Conservation (phyloP, 2,329 filamentous ascomycete species). For the Fusarium sp. region DNA sequence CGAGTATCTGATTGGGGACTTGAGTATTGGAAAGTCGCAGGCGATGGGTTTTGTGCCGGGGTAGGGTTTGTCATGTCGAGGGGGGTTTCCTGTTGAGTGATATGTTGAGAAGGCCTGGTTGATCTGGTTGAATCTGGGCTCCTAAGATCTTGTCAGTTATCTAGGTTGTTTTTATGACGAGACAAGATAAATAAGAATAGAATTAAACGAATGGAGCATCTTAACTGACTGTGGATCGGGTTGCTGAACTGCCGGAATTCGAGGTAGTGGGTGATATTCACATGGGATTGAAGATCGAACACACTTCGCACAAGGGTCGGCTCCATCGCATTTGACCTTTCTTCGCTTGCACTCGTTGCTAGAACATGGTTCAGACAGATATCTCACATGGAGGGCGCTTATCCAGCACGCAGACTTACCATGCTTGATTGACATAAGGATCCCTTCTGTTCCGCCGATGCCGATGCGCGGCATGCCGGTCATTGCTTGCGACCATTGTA, state of each 20-base stretch:
- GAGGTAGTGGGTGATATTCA: not conserved
- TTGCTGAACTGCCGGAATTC: not conserved
- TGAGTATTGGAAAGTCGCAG: not conserved
- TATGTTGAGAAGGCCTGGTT: not conserved
- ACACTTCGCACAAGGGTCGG: not conserved
- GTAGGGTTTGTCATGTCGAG: not conserved
- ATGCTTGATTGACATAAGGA: not conserved
- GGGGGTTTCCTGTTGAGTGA: not conserved
- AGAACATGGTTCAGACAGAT: not conserved
- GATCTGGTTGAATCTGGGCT: not conserved
- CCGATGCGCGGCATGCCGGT: not conserved
- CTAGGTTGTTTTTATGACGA: not conserved
- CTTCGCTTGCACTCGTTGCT: not conserved
- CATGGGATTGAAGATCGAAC: not conserved
- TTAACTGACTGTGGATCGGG: not conserved
- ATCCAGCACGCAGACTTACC: not conserved
- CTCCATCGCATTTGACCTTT: not conserved
- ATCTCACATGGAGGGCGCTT: no score
- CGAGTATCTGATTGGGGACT: not conserved
- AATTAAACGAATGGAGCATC: not conserved
- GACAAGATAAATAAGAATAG: not conserved
- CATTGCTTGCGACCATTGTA: not conserved
- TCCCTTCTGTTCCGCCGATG: not conserved
- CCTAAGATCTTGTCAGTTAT: not conserved
- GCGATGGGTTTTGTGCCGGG: not conserved